A percentile compares a stretch with the other conserved stretches of the same genome.
These are phyloP conservation scores for Apocynum venetum DNA, from an alignment of 257 asterid species.

Conservation along the genomic window DNA sequence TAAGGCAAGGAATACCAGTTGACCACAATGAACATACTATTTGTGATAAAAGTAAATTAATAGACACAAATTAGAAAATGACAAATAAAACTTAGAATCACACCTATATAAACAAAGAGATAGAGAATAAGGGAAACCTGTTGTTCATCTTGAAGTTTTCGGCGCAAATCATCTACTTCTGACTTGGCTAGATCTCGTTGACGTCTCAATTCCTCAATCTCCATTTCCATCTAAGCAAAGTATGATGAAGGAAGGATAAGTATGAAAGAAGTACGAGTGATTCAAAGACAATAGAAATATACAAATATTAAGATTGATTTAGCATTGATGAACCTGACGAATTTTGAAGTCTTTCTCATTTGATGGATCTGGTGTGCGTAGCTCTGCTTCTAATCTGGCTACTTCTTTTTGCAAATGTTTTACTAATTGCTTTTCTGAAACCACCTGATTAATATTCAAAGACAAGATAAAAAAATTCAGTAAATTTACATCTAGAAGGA, in stretches of 20 bases:
- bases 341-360: slow-evolving; percentile 69
- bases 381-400: slow-evolving; percentile 84
- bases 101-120: background rate
- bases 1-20: slow-evolving; percentile 15
- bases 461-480: background rate
- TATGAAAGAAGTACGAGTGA: background rate
- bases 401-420: slow-evolving; percentile 97
- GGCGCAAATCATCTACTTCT: slow-evolving; percentile 73
- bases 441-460: slow-evolving; percentile 47
- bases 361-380: slow-evolving; percentile 78
- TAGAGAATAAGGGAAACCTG: slow-evolving; percentile 33
- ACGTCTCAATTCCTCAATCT: slow-evolving; percentile 84
- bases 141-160: slow-evolving; percentile 67
- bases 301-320: slow-evolving; percentile 3
- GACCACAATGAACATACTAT: background rate
- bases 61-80: background rate
- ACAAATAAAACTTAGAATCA: background rate
- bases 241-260: slow-evolving; percentile 16
- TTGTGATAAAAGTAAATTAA: background rate
- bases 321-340: slow-evolving; percentile 55
- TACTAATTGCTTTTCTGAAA: slow-evolving; percentile 90
- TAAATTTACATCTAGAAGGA: background rate
- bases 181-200: slow-evolving; percentile 92
- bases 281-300: background rate
- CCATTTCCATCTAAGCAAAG: slow-evolving; percentile 72